These are phyloP conservation scores for Alternaria viburni DNA, from an alignment of 2,329 filamentous ascomycete species.

Conservation along the genomic window DNA sequence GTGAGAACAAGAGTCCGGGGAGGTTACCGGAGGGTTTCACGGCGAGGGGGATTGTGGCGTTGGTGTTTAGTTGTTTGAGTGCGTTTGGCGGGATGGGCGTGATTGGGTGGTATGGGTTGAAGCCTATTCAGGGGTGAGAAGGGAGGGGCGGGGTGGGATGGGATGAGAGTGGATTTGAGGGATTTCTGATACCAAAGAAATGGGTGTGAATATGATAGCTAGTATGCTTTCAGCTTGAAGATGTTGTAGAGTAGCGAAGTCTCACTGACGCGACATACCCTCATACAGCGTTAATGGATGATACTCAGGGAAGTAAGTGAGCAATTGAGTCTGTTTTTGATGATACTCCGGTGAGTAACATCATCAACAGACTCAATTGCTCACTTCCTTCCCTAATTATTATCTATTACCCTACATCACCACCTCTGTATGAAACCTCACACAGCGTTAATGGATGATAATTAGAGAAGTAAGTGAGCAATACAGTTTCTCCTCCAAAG, in stretches of 20 bases:
- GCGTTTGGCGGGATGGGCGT: conserved; percentile 72
- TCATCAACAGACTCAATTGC: not conserved
- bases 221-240: not conserved
- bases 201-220: not conserved
- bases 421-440: not conserved
- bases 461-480: not conserved
- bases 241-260: not conserved
- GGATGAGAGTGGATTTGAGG: not conserved
- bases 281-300: not conserved
- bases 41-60: conserved; percentile 71
- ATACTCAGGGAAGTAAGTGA: not conserved
- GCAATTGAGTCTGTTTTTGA: not conserved
- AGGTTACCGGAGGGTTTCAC: conserved; percentile 74
- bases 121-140: conserved; percentile 17
- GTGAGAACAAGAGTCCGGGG: conserved; percentile 60
- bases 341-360: not conserved
- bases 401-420: not conserved
- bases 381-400: not conserved
- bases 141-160: not conserved
- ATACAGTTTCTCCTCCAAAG: not conserved
- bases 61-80: conserved; percentile 73
- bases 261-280: not conserved
- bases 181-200: not conserved
- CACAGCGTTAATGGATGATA: not conserved
- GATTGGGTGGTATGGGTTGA: conserved; percentile 71